Evolutionary conservation across 2,329 filamentous ascomycete species (phyloP).

Genomic region (Alternaria conjuncta): DNA sequence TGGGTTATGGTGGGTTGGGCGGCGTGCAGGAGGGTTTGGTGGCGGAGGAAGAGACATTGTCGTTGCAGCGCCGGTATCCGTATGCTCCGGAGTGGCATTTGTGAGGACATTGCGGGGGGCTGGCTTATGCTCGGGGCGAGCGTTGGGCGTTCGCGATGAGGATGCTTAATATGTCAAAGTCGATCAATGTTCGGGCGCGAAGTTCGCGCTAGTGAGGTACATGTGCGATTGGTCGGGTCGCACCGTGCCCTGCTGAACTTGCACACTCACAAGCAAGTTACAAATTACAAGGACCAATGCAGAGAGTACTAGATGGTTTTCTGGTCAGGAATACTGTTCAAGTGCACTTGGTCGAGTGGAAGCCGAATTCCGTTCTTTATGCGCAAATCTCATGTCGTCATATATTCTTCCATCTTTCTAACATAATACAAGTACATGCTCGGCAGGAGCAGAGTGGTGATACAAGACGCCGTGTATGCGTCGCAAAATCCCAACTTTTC

Average conservation of each 20-base stretch:
- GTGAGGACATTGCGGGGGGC: slow-evolving; percentile 17
- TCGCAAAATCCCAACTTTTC: not conserved
- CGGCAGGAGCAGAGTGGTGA: slow-evolving; percentile 7
- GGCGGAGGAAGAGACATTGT: slow-evolving; percentile 36
- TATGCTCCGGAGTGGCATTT: slow-evolving; percentile 30
- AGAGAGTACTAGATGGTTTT: not conserved
- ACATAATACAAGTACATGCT: slow-evolving; percentile 13
- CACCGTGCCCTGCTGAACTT: not conserved
- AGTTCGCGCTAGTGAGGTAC: slow-evolving; percentile 17
- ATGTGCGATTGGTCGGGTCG: not conserved
- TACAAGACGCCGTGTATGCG: slow-evolving; percentile 12
- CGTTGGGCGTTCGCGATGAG: slow-evolving; percentile 10
- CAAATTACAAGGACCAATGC: not conserved
- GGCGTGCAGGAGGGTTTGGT: slow-evolving; percentile 7
- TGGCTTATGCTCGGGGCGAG: slow-evolving; percentile 3
- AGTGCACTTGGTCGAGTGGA: not conserved
- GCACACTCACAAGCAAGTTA: not conserved
- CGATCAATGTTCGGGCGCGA: slow-evolving; percentile 14
- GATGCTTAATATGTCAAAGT: slow-evolving; percentile 14
- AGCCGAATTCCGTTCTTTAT: not conserved
- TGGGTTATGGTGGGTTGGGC: slow-evolving; percentile 7
- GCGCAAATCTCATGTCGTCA: slow-evolving; percentile 3
- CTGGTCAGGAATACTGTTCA: not conserved
- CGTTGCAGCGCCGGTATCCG: slow-evolving; percentile 31
- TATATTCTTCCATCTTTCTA: not conserved